A percentile compares a stretch with the other conserved stretches of the same genome.
These are phyloP conservation scores for Isatis tinctoria DNA, from an alignment of 345 rosid species.

Conservation along the genomic window DNA sequence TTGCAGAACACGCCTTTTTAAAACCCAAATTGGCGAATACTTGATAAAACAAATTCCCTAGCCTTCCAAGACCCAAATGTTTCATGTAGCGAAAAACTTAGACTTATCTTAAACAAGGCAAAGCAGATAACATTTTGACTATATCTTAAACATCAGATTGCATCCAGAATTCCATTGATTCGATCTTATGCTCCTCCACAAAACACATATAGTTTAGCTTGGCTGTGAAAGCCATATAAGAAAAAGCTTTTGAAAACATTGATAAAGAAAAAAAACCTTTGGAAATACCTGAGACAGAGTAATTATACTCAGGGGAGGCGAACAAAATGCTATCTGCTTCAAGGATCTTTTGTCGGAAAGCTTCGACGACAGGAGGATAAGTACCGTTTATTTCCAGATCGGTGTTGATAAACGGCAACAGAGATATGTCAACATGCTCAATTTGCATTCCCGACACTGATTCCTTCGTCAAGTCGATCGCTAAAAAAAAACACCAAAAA, in stretches of 20 bases:
- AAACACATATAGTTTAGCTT: background rate
- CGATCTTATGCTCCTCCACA: background rate
- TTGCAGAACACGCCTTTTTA: background rate
- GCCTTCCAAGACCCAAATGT: background rate
- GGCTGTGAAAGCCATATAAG: background rate
- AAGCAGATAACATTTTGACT: background rate
- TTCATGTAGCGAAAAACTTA: background rate
- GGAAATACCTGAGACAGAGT: slow-evolving; percentile 51
- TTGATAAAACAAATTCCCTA: background rate
- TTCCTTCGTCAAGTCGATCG: slow-evolving; percentile 39
- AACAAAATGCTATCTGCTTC: slow-evolving; percentile 61
- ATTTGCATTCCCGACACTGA: slow-evolving; percentile 44
- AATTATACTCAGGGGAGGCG: slow-evolving; percentile 79
- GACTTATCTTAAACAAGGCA: background rate
- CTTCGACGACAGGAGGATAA: slow-evolving; percentile 58
- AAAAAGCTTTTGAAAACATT: background rate
- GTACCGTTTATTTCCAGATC: slow-evolving; percentile 60
- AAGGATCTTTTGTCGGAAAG: slow-evolving; percentile 56
- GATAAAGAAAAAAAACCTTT: background rate
- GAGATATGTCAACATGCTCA: slow-evolving; percentile 50
- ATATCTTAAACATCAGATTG: background rate
- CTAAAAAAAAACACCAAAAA: slow-evolving; percentile 23
- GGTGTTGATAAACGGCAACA: slow-evolving; percentile 60
- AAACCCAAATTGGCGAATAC: background rate
- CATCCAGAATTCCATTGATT: background rate